Base-by-base conservation (phyloP, 2,329 filamentous ascomycete genomes). In the Atkinsonella texensis region DNA sequence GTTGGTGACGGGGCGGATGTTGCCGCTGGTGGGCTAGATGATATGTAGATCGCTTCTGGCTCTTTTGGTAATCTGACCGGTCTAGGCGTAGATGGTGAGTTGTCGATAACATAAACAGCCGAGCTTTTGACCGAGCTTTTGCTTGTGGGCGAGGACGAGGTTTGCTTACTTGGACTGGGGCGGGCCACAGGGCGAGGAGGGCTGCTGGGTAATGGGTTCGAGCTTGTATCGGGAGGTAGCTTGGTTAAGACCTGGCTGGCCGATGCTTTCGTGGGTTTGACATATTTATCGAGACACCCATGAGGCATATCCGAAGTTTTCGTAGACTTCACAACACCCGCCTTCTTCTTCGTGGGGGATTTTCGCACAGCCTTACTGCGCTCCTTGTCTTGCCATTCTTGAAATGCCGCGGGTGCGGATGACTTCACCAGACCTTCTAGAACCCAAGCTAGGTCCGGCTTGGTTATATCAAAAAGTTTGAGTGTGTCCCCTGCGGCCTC, bases 401-500 rank as follows among this genome's bases (percentile, higher is more conserved):
- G 50, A 9, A 68, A 52, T 5, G 55, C 53, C 17, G 53, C 52
- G 3, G 67, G 61, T 2, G 60, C 53, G 5, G 56, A 59, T 6
- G 53, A 57, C 42, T 54, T 62, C 15, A 60, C 62, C n/a, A 69
- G 56, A 4, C 55, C 57, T 48, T 72, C 70, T 17, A 71, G 56
- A 5, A 70, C 59, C 70, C 70, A 73, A 17, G 60, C 57, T n/a
- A 64, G 54, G 41, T 87, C 80, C 1, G 80, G 70, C 31, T 80
- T 74, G 9, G 74, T 75, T 0, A 88, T 85, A 58, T 89, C 82
- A 58, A 85, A 89, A 1, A 65, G 55, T 50, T 71, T 74, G 18
- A 52, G 35, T 8, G 52, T 54, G 12, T 56, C 52, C n/a, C 62
- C 67, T 1, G 57, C 53, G 2, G 55, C 54, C 4, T 59, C 58